A percentile compares a stretch with the other conserved stretches of the same genome.
Conservation (phyloP, 2,329 filamentous ascomycete genomes). For the Rhynchosporium agropyri region DNA sequence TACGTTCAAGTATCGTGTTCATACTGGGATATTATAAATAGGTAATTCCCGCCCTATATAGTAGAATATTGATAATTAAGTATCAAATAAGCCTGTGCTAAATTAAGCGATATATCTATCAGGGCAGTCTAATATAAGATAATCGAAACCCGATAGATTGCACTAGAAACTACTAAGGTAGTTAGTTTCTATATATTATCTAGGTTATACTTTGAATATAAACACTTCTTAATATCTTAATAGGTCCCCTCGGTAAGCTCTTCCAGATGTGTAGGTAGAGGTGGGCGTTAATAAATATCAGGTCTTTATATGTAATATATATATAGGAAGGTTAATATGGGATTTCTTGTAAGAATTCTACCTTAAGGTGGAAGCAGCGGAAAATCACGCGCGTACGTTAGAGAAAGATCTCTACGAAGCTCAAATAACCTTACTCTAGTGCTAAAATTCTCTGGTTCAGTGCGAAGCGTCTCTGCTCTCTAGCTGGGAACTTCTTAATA, state of each 20-base stretch:
- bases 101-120: background rate
- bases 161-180: background rate
- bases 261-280: background rate
- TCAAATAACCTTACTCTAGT: slow-evolving; percentile 5
- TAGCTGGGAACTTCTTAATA: too few species aligned
- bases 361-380: slow-evolving; percentile 2
- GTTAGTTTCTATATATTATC: slow-evolving; percentile 4
- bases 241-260: slow-evolving; percentile 15
- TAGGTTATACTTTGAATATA: slow-evolving; percentile 2
- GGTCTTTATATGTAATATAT: slow-evolving; percentile 17
- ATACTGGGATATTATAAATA: background rate
- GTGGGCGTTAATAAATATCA: slow-evolving; percentile 12
- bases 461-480: too few species aligned
- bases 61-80: slow-evolving; percentile 3
- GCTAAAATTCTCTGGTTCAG: slow-evolving; percentile 12
- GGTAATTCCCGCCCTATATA: background rate
- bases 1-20: background rate
- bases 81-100: background rate
- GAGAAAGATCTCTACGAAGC: slow-evolving; percentile 22
- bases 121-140: background rate
- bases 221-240: slow-evolving; percentile 4
- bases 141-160: background rate
- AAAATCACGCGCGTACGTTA: slow-evolving; percentile 19
- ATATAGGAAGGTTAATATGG: background rate
- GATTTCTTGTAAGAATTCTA: background rate